Percentiles rank a stretch among this genome's conserved stretches.
phyloP scores from a whole-genome alignment of 1,284 basidiomycete genomes.

The Apiotrichum veenhuisii region DNA sequence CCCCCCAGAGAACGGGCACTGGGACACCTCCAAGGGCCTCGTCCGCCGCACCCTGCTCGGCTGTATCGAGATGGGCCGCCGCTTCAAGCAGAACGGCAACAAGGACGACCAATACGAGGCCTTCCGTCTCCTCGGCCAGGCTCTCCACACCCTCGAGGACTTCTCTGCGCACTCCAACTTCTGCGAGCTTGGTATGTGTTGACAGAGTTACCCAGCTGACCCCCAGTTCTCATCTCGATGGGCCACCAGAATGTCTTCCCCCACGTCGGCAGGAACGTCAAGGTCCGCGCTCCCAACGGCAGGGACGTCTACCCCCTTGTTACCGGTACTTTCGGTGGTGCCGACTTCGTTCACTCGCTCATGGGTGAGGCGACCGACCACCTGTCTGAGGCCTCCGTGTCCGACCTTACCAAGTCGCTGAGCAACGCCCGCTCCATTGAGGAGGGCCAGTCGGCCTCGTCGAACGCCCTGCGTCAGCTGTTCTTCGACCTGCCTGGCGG shows the following conservation, averaged over 20 bases:
- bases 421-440: conserved; percentile 56
- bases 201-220: neutral
- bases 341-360: conserved; percentile 74
- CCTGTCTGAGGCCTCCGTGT: conserved; percentile 69
- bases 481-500: conserved; percentile 61
- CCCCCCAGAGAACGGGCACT: conserved; percentile 59
- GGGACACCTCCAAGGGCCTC: conserved; percentile 84
- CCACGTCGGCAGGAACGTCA: conserved; percentile 81
- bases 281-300: conserved; percentile 72
- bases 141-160: conserved; percentile 50
- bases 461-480: conserved; percentile 43
- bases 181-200: conserved; percentile 62
- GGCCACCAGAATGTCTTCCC: conserved; percentile 75
- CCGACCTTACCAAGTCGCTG: conserved; percentile 78
- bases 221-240: conserved; percentile 61
- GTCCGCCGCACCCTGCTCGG: conserved; percentile 72
- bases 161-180: conserved; percentile 85
- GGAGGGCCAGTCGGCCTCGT: conserved; percentile 54
- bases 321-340: conserved; percentile 82
- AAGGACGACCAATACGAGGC: conserved; percentile 79
- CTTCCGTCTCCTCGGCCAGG: conserved; percentile 69
- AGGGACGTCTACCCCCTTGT: conserved; percentile 74
- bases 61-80: conserved; percentile 59
- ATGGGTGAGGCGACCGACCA: conserved; percentile 55
- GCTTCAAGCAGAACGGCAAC: conserved; percentile 57